A percentile compares a stretch with the other conserved stretches of the same genome.
Conservation (phyloP, 164 flowering plant species). For the Kingdonia uniflora region DNA sequence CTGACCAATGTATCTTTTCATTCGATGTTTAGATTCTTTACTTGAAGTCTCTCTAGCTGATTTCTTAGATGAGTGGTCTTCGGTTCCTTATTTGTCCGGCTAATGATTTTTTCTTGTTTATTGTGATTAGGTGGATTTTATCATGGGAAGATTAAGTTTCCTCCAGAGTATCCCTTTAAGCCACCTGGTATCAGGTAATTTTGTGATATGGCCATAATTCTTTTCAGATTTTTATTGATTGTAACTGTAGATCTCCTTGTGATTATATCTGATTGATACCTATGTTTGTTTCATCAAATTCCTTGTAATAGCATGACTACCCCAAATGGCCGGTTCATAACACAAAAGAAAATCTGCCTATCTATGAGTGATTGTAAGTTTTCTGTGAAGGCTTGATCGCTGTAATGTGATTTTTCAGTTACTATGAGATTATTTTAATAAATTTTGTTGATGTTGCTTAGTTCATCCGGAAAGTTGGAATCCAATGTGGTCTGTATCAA, state of each 20-base stretch:
- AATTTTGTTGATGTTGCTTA: conserved; percentile 17
- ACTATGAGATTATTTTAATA: too few relatives aligned
- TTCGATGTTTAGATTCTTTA: too few relatives aligned
- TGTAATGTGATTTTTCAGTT: too few relatives aligned
- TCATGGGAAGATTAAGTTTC: conserved; percentile 91
- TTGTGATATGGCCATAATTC: too few relatives aligned
- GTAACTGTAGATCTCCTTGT: background rate
- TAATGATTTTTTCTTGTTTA: background rate
- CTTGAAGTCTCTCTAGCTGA: background rate
- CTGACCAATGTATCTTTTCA: too few relatives aligned
- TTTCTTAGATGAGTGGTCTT: background rate
- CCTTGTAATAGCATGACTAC: conserved; percentile 69
- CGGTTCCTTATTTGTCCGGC: background rate
- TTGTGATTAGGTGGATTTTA: conserved; percentile 68
- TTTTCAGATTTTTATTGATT: background rate
- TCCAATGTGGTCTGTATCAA: conserved; percentile 99
- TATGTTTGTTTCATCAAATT: too few relatives aligned
- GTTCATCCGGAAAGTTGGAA: conserved; percentile 99
- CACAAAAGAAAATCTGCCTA: conserved; percentile 88
- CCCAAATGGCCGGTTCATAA: conserved; percentile 89
- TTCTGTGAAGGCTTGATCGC: background rate
- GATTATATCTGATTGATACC: background rate
- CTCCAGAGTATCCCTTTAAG: conserved; percentile 92
- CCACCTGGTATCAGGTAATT: conserved; percentile 88
- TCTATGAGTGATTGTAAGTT: conserved; percentile 98